Conservation (phyloP, 2,329 filamentous ascomycete genomes). For the Ceratocystis papillata region DNA sequence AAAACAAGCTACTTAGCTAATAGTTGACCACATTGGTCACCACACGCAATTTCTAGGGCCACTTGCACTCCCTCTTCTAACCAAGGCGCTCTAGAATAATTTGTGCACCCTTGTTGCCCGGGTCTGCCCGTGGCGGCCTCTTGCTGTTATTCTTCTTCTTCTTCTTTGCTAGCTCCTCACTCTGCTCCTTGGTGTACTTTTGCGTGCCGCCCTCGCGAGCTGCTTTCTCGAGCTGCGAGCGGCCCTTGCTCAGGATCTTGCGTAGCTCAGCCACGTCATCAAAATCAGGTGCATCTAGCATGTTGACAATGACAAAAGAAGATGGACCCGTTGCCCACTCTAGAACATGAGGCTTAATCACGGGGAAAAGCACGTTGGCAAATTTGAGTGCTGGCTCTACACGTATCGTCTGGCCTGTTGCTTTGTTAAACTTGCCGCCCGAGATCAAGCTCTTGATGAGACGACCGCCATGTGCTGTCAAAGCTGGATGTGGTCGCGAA, state of each 20-base stretch:
- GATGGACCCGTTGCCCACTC: constrained; percentile 79
- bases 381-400: constrained; percentile 71
- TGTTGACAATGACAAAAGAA: constrained; percentile 72
- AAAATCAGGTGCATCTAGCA: constrained; percentile 67
- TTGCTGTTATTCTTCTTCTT: constrained; percentile 39
- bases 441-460: constrained; percentile 87
- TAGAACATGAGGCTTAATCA: constrained; percentile 63
- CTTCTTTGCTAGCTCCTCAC: constrained; percentile 36
- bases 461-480: constrained; percentile 56
- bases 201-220: constrained; percentile 48
- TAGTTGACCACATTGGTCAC: no score
- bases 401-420: constrained; percentile 57
- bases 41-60: background rate
- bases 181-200: constrained; percentile 43
- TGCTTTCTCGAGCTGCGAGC: constrained; percentile 58
- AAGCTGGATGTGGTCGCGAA: constrained; percentile 45
- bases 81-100: constrained; percentile 49
- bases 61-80: constrained; percentile 1
- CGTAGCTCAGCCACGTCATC: constrained; percentile 54
- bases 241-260: constrained; percentile 60
- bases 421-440: constrained; percentile 74
- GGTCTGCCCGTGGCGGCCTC: constrained; percentile 26
- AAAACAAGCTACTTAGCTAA: no score
- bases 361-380: constrained; percentile 65
- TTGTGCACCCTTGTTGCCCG: constrained; percentile 52